A percentile compares a stretch with the other conserved stretches of the same genome.
These are phyloP conservation scores for Penicillium soppii DNA, from an alignment of 495 filamentous ascomycete genomes.

Conservation along the genomic window DNA sequence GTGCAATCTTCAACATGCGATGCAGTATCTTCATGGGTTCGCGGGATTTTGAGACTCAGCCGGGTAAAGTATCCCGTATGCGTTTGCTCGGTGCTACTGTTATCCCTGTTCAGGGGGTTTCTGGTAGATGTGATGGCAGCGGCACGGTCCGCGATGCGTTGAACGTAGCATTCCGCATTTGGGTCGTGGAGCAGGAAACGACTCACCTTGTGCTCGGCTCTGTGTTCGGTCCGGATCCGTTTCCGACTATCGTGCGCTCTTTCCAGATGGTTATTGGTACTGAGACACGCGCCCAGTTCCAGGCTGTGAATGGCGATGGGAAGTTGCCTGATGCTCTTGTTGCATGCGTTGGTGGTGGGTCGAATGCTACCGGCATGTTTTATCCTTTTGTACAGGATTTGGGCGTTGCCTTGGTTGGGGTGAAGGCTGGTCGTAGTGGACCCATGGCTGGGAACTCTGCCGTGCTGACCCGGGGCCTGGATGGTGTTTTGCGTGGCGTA, in stretches of 20 bases:
- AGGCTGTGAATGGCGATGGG: constrained; percentile 57
- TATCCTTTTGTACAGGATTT: constrained; percentile 85
- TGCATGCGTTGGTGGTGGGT: constrained; percentile 94
- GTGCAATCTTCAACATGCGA: constrained; percentile 91
- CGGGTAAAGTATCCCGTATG: constrained; percentile 92
- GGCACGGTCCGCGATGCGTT: constrained; percentile 86
- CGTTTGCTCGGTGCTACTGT: constrained; percentile 86
- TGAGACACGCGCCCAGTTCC: constrained; percentile 86
- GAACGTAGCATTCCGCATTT: constrained; percentile 86
- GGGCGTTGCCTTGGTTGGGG: constrained; percentile 81
- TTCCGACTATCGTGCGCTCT: constrained; percentile 92
- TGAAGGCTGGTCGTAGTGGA: constrained; percentile 79
- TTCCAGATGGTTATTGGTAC: constrained; percentile 93
- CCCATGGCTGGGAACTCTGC: constrained; percentile 75
- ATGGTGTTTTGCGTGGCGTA: constrained; percentile 89
- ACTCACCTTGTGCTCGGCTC: constrained; percentile 96
- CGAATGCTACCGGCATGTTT: constrained; percentile 90
- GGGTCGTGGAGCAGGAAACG: constrained; percentile 78
- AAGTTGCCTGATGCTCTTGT: constrained; percentile 93
- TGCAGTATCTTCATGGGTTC: constrained; percentile 96
- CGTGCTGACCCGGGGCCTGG: constrained; percentile 75
- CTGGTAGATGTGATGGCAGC: constrained; percentile 66
- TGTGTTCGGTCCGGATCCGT: constrained; percentile 91
- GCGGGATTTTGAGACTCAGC: constrained; percentile 89
- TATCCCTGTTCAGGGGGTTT: constrained; percentile 56